Base-by-base conservation (phyloP, 2,329 filamentous ascomycete species). In the Fusarium sulawesiense region DNA sequence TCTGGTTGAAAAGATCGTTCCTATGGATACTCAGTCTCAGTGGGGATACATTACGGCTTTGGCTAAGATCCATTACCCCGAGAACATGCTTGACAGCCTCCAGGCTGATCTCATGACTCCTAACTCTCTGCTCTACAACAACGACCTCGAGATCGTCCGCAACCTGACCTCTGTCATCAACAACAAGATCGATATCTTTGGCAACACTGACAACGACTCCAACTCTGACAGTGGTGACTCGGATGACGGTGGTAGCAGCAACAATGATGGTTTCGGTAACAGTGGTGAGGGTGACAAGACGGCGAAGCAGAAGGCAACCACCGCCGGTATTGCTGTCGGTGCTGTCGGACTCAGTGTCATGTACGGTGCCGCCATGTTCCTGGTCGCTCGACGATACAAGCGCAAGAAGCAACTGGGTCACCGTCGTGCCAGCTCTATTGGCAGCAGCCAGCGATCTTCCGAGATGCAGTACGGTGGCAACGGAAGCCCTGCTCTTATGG, bases 351-450 rank as follows among this genome's bases (percentile, higher is more conserved):
- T 94, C 76, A 93, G 93, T 44, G 92, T 91, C 53, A 90, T 93
- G n/a, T 97, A 97, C 73, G 94, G 94, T 76, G 93, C 92, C 14
- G 94, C 93, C 79, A 97, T 98, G 94, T 95, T 97, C 83, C 90
- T 96, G 76, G 89, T 97, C 72, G 94, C 94, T 51, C 91, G 94
- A 66, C 89, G 94, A 64, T 97, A 97, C 87, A 93, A 94, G 86
- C 91, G 92, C 83, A 93, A 92, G 86, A 91, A 89, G 81, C 88
- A 89, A 81, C 88, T 92, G 78, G 84, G 89, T 53, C 93, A 97
- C 82, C 88, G 90, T 76, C 92, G 93, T 64, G 86, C 91, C 55
- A 93, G 89, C 85, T 97, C 93, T 47, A 82, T 95, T 66, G 86
- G 85, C 50, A 86, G 84, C 70, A 82, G 76, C 73, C 75, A 79